Evolutionary conservation across 306 rosid genomes (phyloP).

Genomic region (Quercus ilex): DNA sequence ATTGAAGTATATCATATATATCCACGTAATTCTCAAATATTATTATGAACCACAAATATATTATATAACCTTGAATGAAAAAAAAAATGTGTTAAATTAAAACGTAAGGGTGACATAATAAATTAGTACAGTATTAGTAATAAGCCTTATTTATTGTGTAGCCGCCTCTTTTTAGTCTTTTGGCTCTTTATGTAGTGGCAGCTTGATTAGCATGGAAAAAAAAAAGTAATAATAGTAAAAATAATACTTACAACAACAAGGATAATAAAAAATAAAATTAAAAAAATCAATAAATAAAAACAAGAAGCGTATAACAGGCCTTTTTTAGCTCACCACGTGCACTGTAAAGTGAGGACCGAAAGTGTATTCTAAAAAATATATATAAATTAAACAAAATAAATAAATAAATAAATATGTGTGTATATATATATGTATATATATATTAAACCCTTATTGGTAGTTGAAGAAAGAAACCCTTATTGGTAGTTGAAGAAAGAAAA

Average conservation of each 20-base stretch:
- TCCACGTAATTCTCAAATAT: neutral
- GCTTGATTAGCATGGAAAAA: neutral
- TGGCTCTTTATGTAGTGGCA: slow-evolving; percentile 25
- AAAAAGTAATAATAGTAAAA: neutral
- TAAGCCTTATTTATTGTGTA: neutral
- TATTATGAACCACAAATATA: neutral
- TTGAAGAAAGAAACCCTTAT: neutral
- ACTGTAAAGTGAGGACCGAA: slow-evolving; percentile 25
- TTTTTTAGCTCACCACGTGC: slow-evolving; percentile 23
- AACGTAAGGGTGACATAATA: too few species aligned
- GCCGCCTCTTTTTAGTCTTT: slow-evolving; percentile 43
- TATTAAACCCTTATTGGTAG: too few species aligned
- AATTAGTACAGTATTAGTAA: too few species aligned
- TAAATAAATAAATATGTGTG: too few species aligned
- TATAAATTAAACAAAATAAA: neutral
- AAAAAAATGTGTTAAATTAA: neutral
- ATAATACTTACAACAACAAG: too few species aligned
- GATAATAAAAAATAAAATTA: neutral
- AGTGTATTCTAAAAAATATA: neutral
- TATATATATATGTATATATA: too few species aligned
- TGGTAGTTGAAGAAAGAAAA: neutral
- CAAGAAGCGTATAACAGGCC: slow-evolving; percentile 9
- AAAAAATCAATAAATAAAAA: neutral
- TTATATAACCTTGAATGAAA: neutral
- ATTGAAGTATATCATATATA: neutral